phyloP scores from a whole-genome alignment of 306 rosid species.

The Acmispon strigosus region DNA sequence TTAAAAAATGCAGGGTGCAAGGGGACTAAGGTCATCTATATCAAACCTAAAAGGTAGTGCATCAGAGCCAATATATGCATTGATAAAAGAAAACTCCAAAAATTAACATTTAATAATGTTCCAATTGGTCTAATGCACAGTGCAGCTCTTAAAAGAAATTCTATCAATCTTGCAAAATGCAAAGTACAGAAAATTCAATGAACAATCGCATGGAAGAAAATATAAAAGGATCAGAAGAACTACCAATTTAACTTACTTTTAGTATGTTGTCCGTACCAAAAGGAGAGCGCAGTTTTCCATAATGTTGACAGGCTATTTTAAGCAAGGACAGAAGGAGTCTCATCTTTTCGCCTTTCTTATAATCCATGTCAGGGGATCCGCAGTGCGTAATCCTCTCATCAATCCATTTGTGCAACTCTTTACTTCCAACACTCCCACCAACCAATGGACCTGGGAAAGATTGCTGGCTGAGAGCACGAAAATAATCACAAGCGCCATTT shows the following conservation, averaged over 20 bases:
- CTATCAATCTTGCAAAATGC: neutral
- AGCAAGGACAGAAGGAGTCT: slow-evolving; percentile 82
- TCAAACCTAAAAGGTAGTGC: neutral
- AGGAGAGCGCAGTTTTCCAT: slow-evolving; percentile 91
- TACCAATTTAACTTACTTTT: slow-evolving; percentile 39
- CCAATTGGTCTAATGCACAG: neutral
- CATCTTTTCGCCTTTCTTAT: slow-evolving; percentile 55
- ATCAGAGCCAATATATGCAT: neutral
- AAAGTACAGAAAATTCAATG: neutral
- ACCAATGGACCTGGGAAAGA: slow-evolving; percentile 91
- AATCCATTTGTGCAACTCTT: slow-evolving; percentile 79
- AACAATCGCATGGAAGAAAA: neutral
- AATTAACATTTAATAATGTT: neutral
- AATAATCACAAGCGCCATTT: slow-evolving; percentile 41
- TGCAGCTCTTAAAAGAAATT: neutral
- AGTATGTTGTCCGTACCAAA: slow-evolving; percentile 58
- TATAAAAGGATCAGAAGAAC: neutral
- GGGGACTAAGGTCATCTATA: neutral
- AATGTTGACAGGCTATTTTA: slow-evolving; percentile 78
- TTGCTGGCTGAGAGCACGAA: slow-evolving; percentile 63
- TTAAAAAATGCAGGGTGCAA: neutral
- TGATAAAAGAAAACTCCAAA: neutral
- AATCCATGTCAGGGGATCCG: slow-evolving; percentile 52
- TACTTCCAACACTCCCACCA: slow-evolving; percentile 83
- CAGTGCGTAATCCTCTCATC: slow-evolving; percentile 73